These are phyloP conservation scores for Alliaria petiolata DNA, from an alignment of 345 rosid genomes.

Conservation along the genomic window DNA sequence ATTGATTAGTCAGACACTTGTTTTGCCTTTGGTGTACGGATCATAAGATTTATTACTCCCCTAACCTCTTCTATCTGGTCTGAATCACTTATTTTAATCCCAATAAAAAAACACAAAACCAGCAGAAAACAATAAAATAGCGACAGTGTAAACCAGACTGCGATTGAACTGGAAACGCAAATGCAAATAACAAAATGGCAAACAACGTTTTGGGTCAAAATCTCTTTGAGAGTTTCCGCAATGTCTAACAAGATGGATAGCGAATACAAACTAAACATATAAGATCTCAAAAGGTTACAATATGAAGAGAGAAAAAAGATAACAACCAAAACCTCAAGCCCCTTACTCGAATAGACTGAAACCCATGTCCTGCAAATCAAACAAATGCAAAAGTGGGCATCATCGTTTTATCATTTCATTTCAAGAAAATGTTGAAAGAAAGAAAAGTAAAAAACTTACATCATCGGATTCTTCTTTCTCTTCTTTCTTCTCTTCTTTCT, in stretches of 20 bases:
- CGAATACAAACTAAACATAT: not conserved
- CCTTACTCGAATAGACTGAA: constrained; percentile 54
- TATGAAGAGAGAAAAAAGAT: not conserved
- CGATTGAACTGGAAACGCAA: too few relatives aligned
- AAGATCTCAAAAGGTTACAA: not conserved
- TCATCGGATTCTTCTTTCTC: constrained; percentile 87
- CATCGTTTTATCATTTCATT: not conserved
- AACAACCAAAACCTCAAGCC: not conserved
- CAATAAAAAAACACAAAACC: too few relatives aligned
- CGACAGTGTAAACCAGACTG: too few relatives aligned
- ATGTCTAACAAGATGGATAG: not conserved
- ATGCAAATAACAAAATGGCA: too few relatives aligned
- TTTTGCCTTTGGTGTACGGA: too few relatives aligned
- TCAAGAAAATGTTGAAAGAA: not conserved
- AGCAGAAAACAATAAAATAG: too few relatives aligned
- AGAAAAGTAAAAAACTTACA: constrained; percentile 34
- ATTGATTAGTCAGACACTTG: too few relatives aligned
- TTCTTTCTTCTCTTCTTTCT: constrained; percentile 78
- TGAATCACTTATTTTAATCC: too few relatives aligned
- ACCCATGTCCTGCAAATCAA: constrained; percentile 59
- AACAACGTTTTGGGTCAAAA: too few relatives aligned
- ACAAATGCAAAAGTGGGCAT: not conserved
- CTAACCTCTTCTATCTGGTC: too few relatives aligned
- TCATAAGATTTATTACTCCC: too few relatives aligned
- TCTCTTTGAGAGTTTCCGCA: not conserved